Evolutionary conservation across 139 green algal genomes (phyloP).

Genomic region (Edaphochlamys debaryana): DNA sequence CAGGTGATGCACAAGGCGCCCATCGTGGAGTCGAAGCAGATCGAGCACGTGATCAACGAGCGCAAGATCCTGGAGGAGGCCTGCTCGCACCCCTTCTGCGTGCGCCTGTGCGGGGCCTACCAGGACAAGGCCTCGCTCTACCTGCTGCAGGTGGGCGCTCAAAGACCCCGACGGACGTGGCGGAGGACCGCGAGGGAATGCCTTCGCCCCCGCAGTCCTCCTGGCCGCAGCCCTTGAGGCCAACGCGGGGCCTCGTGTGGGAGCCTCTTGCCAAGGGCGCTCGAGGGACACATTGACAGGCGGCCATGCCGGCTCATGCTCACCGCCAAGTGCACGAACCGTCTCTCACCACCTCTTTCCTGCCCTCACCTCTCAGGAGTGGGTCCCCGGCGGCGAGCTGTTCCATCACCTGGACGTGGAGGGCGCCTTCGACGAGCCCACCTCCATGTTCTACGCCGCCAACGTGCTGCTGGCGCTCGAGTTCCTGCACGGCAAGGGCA

Average conservation of each 20-base stretch:
- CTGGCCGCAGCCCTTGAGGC: too few species aligned
- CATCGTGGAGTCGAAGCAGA: constrained; percentile 80
- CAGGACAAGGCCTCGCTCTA: constrained; percentile 76
- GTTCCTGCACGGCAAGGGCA: constrained; percentile 75
- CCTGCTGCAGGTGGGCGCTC: constrained; percentile 76
- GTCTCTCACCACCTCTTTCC: too few species aligned
- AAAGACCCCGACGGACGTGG: too few species aligned
- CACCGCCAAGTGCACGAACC: too few species aligned
- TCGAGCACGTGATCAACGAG: constrained; percentile 85
- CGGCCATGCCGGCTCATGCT: too few species aligned
- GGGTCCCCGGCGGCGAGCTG: constrained; percentile 81
- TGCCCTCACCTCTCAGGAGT: too few species aligned
- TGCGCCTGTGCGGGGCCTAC: constrained; percentile 71
- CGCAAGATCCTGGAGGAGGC: constrained; percentile 68
- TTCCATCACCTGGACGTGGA: constrained; percentile 81
- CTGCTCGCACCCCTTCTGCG: constrained; percentile 66
- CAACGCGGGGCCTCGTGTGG: too few species aligned
- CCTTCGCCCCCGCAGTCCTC: too few species aligned
- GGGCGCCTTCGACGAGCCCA: constrained; percentile 68
- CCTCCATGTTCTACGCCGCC: constrained; percentile 79
- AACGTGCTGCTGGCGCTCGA: constrained; percentile 80
- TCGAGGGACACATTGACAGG: too few species aligned
- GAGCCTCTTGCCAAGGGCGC: too few species aligned
- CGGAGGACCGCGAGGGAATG: too few species aligned
- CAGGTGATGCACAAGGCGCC: constrained; percentile 82